A percentile compares a stretch with the other conserved stretches of the same genome.
phyloP scores from a whole-genome alignment of 2,329 filamentous ascomycete species.

The Alternaria longipes region DNA sequence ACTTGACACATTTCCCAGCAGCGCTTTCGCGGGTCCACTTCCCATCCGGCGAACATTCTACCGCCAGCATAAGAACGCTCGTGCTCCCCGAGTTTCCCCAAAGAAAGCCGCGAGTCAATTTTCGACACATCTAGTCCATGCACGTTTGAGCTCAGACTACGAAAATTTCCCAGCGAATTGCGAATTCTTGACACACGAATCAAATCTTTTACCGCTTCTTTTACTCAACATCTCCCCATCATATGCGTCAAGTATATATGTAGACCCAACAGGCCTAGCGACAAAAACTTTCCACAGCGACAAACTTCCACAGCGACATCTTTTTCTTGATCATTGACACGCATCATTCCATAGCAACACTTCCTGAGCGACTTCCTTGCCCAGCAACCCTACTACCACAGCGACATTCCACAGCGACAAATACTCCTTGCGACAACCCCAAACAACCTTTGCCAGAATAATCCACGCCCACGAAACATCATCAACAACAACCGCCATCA shows the following conservation, averaged over 20 bases:
- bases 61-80: slow-evolving; percentile 33
- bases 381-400: slow-evolving; percentile 11
- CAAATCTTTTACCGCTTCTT: slow-evolving; percentile 24
- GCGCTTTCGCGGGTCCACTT: slow-evolving; percentile 18
- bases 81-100: slow-evolving; percentile 29
- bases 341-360: slow-evolving; percentile 27
- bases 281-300: slow-evolving; percentile 26
- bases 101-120: slow-evolving; percentile 22
- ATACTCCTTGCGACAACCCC: slow-evolving; percentile 16
- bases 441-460: slow-evolving; percentile 1
- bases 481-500: slow-evolving; percentile 14
- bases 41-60: slow-evolving; percentile 19
- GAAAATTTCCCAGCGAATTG: slow-evolving; percentile 26
- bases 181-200: slow-evolving; percentile 32
- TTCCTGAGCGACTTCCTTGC: slow-evolving; percentile 24
- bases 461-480: background rate
- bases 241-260: slow-evolving; percentile 33
- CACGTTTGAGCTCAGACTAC: slow-evolving; percentile 23
- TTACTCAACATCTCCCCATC: slow-evolving; percentile 11
- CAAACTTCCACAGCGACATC: slow-evolving; percentile 26
- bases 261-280: slow-evolving; percentile 19
- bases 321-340: slow-evolving; percentile 11
- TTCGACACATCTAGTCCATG: slow-evolving; percentile 13
- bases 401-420: slow-evolving; percentile 16
- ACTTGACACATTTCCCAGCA: slow-evolving; percentile 11